Conservation (phyloP, 2,329 filamentous ascomycete genomes). For the Aschersonia sp. region DNA sequence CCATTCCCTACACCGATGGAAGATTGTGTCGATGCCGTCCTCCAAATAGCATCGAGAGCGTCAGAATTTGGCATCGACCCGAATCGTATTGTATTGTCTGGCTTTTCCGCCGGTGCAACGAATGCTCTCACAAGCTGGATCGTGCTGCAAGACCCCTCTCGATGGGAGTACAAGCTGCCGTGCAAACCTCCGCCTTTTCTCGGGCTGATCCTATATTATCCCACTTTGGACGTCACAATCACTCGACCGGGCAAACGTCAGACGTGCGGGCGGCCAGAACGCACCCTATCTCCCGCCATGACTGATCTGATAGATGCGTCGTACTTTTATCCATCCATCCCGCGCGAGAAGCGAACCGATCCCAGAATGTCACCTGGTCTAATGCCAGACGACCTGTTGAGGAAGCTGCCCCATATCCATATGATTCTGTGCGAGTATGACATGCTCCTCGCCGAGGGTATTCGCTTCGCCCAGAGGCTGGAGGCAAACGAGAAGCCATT, state of each 20-base stretch:
- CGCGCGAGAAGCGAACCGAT: constrained; percentile 29
- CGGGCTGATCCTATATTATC: constrained; percentile 46
- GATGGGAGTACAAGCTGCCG: constrained; percentile 21
- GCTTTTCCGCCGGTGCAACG: constrained; percentile 49
- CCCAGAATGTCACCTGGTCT: constrained; percentile 43
- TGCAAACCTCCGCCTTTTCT: constrained; percentile 29
- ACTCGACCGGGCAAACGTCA: constrained; percentile 39
- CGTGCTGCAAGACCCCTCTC: constrained; percentile 27
- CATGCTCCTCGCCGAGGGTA: constrained; percentile 46
- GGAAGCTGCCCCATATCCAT: constrained; percentile 37
- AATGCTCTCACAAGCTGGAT: constrained; percentile 34
- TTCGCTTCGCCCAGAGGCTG: constrained; percentile 46
- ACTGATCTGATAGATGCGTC: constrained; percentile 49
- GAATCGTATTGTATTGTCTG: constrained; percentile 40
- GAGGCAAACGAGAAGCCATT: constrained; percentile 17
- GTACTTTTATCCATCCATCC: constrained; percentile 40
- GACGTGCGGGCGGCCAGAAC: constrained; percentile 38
- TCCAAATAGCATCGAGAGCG: constrained; percentile 44
- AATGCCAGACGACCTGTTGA: constrained; percentile 36
- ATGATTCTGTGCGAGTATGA: constrained; percentile 50
- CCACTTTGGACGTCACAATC: constrained; percentile 45
- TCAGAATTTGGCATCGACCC: constrained; percentile 42
- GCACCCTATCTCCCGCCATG: constrained; percentile 39
- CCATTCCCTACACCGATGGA: constrained; percentile 52
- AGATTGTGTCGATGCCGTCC: constrained; percentile 47